Conservation (phyloP, 2,329 filamentous ascomycete genomes). For the Camillea tinctor region DNA sequence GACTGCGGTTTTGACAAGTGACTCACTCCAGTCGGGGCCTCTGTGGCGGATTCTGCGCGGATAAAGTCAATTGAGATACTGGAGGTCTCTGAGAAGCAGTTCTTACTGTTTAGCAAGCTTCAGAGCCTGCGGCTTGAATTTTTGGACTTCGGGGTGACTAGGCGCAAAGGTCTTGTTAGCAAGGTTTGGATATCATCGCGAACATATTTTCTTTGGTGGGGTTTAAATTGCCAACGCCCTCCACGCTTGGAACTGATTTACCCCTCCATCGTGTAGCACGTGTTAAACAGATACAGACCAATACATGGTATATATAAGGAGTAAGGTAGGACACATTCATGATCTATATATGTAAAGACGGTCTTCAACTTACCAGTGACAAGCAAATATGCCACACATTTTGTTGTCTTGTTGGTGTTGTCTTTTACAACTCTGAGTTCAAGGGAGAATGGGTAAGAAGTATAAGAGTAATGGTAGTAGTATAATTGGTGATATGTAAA, state of each 20-base stretch:
- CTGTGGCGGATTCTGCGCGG: constrained; percentile 79
- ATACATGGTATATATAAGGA: constrained; percentile 1
- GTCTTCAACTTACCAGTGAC: constrained; percentile 70
- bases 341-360: constrained; percentile 9
- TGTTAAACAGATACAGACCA: not conserved
- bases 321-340: constrained; percentile 9
- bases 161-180: constrained; percentile 19
- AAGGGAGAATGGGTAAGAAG: not conserved
- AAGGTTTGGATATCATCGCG: constrained; percentile 16
- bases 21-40: constrained; percentile 97
- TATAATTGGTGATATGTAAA: not conserved
- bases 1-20: constrained; percentile 22
- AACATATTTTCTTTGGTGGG: constrained; percentile 19
- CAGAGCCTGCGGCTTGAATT: constrained; percentile 93
- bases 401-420: constrained; percentile 35
- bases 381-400: constrained; percentile 98
- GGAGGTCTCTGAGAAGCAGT: constrained; percentile 1
- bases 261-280: constrained; percentile 38
- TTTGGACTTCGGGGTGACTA: constrained; percentile 88
- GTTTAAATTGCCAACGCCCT: constrained; percentile 24
- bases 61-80: constrained; percentile 39
- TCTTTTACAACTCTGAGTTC: not conserved
- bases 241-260: constrained; percentile 21
- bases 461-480: not conserved
- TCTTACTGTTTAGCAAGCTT: constrained; percentile 91